A percentile compares a stretch with the other conserved stretches of the same genome.
Conservation (phyloP, 441 rosid genomes). For the Bocquillonia castaneifolia region DNA sequence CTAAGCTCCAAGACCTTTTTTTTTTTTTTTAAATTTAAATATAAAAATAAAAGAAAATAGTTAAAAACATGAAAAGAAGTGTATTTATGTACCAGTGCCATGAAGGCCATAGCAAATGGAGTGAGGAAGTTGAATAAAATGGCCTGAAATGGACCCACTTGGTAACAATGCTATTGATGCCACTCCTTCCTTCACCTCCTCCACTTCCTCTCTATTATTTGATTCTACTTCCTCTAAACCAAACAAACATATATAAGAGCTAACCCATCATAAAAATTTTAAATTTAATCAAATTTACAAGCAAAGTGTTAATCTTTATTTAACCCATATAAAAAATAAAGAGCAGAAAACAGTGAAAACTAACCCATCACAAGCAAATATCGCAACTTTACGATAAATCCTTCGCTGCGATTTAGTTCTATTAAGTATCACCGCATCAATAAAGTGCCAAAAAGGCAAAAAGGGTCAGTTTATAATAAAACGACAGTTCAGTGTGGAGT, state of each 20-base stretch:
- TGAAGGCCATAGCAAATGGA: conserved; percentile 91
- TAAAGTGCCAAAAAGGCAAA: too few relatives aligned
- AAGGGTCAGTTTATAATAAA: too few relatives aligned
- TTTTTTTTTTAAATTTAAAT: background rate
- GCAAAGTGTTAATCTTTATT: background rate
- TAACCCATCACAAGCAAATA: background rate
- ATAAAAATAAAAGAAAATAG: background rate
- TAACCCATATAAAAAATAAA: background rate
- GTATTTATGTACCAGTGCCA: conserved; percentile 55
- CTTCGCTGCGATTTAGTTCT: too few relatives aligned
- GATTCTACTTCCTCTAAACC: conserved; percentile 36
- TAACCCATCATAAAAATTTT: background rate
- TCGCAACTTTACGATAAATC: too few relatives aligned
- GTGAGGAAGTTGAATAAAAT: conserved; percentile 72
- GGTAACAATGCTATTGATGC: conserved; percentile 83
- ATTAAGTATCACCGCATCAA: too few relatives aligned
- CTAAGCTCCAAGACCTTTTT: background rate
- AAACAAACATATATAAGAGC: background rate
- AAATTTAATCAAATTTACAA: background rate
- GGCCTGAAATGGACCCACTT: conserved; percentile 82
- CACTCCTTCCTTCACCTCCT: conserved; percentile 67
- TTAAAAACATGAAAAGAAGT: background rate
- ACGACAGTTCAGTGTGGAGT: too few relatives aligned
- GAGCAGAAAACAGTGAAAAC: background rate
- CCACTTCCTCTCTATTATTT: conserved; percentile 27